Evolutionary conservation across 2,329 filamentous ascomycete species (phyloP).

Genomic region (Paecilomyces variotii): DNA sequence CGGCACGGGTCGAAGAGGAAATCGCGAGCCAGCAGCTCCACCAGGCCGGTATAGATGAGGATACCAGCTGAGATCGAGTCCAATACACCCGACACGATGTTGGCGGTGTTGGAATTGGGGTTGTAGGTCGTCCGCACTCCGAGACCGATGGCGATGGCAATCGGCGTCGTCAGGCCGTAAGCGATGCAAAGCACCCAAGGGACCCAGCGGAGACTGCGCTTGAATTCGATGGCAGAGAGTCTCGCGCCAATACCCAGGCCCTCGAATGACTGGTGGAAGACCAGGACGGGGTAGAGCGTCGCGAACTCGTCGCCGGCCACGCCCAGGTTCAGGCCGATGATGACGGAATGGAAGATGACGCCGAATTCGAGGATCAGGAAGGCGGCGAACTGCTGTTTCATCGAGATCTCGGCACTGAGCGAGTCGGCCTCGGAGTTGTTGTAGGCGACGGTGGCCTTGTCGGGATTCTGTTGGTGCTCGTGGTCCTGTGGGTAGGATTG

Average conservation of each 20-base stretch:
- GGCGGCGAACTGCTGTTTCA: slow-evolving; percentile 30
- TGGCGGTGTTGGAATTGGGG: slow-evolving; percentile 33
- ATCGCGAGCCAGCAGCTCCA: slow-evolving; percentile 43
- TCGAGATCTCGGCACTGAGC: slow-evolving; percentile 18
- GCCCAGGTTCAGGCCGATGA: slow-evolving; percentile 56
- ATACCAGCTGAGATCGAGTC: slow-evolving; percentile 44
- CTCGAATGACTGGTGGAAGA: slow-evolving; percentile 59
- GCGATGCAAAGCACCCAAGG: slow-evolving; percentile 43
- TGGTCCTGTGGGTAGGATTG: background rate
- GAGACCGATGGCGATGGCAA: slow-evolving; percentile 43
- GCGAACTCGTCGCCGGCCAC: slow-evolving; percentile 51
- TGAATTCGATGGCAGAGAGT: slow-evolving; percentile 50
- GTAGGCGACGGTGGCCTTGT: background rate
- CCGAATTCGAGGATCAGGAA: slow-evolving; percentile 49
- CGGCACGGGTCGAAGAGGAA: slow-evolving; percentile 44
- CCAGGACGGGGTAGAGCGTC: slow-evolving; percentile 51
- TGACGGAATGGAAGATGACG: slow-evolving; percentile 56
- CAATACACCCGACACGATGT: slow-evolving; percentile 39
- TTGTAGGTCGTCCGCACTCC: slow-evolving; percentile 40
- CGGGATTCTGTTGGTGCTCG: background rate
- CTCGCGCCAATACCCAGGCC: slow-evolving; percentile 55
- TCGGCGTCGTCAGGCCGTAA: slow-evolving; percentile 47
- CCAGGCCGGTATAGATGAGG: slow-evolving; percentile 43
- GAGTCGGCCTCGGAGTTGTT: slow-evolving; percentile 1
- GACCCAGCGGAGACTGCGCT: slow-evolving; percentile 32